phyloP scores from a whole-genome alignment of 2,329 filamentous ascomycete genomes.

The Scedosporium boydii region DNA sequence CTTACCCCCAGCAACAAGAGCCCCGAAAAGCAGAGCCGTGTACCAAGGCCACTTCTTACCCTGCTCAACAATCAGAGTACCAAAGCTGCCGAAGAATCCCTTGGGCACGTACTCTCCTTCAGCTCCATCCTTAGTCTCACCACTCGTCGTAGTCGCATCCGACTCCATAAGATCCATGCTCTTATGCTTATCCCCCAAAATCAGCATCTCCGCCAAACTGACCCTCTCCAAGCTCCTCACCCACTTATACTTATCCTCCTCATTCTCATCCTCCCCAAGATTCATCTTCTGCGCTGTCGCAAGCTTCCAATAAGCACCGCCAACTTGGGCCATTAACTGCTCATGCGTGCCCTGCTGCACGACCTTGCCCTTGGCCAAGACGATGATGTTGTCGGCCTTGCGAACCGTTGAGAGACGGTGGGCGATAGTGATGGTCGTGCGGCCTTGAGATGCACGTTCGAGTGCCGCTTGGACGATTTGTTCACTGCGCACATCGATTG shows the following conservation, averaged over 20 bases:
- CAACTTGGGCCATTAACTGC: conserved; percentile 32
- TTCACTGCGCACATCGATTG: conserved; percentile 32
- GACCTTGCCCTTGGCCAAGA: conserved; percentile 55
- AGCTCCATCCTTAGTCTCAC: conserved; percentile 15
- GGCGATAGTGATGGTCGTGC: conserved; percentile 57
- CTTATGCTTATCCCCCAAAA: background rate
- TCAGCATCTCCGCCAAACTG: background rate
- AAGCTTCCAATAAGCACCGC: conserved; percentile 33
- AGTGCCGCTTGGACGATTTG: conserved; percentile 44
- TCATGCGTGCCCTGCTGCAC: conserved; percentile 51
- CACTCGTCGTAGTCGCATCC: background rate
- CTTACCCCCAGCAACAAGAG: conserved; percentile 10
- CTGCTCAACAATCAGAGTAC: conserved; percentile 7
- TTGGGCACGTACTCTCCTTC: conserved; percentile 23
- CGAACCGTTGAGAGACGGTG: conserved; percentile 47
- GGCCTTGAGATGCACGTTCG: conserved; percentile 37
- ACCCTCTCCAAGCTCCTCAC: background rate
- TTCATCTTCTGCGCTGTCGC: conserved; percentile 22
- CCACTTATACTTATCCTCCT: background rate
- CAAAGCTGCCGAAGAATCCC: conserved; percentile 8
- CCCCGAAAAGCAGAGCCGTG: conserved; percentile 7
- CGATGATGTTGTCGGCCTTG: conserved; percentile 54
- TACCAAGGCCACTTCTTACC: conserved; percentile 10
- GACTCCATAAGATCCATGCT: conserved; percentile 7
- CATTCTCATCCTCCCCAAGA: conserved; percentile 7